phyloP scores from a whole-genome alignment of 2,329 filamentous ascomycete genomes.

The Fusarium falciforme region DNA sequence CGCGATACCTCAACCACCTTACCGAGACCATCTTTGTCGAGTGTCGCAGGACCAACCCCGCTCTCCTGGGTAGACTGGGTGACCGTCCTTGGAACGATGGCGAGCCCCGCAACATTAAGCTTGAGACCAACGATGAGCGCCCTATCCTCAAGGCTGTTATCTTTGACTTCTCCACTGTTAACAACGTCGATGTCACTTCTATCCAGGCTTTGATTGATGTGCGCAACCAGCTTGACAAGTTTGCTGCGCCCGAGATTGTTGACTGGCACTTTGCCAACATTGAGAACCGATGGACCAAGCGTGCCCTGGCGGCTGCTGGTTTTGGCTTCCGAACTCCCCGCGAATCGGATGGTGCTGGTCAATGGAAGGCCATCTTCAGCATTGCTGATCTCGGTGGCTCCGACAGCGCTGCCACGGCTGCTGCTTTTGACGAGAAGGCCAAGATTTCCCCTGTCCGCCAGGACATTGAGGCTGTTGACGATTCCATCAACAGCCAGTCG shows the following conservation, averaged over 20 bases:
- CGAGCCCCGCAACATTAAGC: slow-evolving; percentile 52
- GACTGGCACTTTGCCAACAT: slow-evolving; percentile 66
- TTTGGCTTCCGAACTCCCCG: slow-evolving; percentile 59
- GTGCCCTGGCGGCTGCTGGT: slow-evolving; percentile 65
- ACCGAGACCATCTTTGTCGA: slow-evolving; percentile 58
- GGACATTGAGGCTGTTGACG: slow-evolving; percentile 46
- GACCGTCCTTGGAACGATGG: slow-evolving; percentile 70
- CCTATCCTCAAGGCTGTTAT: slow-evolving; percentile 67
- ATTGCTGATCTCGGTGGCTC: slow-evolving; percentile 86
- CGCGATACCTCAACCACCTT: slow-evolving; percentile 62
- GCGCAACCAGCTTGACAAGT: slow-evolving; percentile 63
- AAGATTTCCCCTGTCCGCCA: slow-evolving; percentile 30
- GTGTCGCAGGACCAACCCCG: slow-evolving; percentile 58
- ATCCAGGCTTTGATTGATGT: slow-evolving; percentile 66
- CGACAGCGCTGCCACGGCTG: slow-evolving; percentile 67
- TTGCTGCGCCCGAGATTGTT: slow-evolving; percentile 58
- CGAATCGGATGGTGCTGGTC: slow-evolving; percentile 40
- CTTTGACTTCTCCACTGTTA: slow-evolving; percentile 66
- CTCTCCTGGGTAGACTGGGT: slow-evolving; percentile 58
- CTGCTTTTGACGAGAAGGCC: slow-evolving; percentile 71
- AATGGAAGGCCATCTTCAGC: slow-evolving; percentile 85
- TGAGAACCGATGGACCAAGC: slow-evolving; percentile 66
- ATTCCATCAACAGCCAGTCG: slow-evolving; percentile 37
- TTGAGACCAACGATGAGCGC: slow-evolving; percentile 49
- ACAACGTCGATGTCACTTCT: slow-evolving; percentile 66